Percentiles rank a stretch among this genome's conserved stretches.
Conservation (phyloP, 495 filamentous ascomycete genomes). For the Penicillium alfredii region DNA sequence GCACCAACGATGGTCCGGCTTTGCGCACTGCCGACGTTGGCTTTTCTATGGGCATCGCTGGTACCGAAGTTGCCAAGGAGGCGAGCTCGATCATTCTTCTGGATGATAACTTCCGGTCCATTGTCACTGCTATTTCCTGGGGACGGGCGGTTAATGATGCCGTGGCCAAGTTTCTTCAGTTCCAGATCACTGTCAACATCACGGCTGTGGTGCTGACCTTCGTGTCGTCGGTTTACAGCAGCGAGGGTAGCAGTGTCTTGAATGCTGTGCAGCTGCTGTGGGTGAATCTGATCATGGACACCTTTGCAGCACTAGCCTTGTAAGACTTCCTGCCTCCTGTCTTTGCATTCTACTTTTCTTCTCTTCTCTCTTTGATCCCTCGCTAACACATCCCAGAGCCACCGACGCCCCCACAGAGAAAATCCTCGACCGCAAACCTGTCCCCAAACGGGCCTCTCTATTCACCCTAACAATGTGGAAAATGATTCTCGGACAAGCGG, state of each 20-base stretch:
- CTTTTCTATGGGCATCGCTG: slow-evolving; percentile 89
- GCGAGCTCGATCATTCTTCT: slow-evolving; percentile 87
- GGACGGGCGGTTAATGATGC: slow-evolving; percentile 87
- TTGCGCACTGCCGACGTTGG: slow-evolving; percentile 82
- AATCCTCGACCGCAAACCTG: slow-evolving; percentile 77
- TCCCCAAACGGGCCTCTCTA: slow-evolving; percentile 67
- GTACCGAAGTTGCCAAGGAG: slow-evolving; percentile 91
- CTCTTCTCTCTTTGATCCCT: not conserved
- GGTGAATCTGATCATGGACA: slow-evolving; percentile 95
- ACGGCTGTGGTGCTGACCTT: slow-evolving; percentile 81
- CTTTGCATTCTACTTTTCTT: slow-evolving; percentile 2
- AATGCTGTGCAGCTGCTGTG: slow-evolving; percentile 84
- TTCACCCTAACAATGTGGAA: slow-evolving; percentile 91
- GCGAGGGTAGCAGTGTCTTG: slow-evolving; percentile 61
- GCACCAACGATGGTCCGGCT: slow-evolving; percentile 85
- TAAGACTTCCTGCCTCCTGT: too few species aligned
- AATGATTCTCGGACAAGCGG: slow-evolving; percentile 83
- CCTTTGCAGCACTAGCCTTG: slow-evolving; percentile 78
- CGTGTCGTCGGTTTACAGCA: slow-evolving; percentile 69
- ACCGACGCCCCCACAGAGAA: slow-evolving; percentile 77
- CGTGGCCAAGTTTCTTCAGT: slow-evolving; percentile 85
- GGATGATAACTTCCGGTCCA: slow-evolving; percentile 86
- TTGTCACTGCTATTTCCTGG: slow-evolving; percentile 86
- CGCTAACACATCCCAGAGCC: slow-evolving; percentile 36
- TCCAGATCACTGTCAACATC: slow-evolving; percentile 89